phyloP scores from a whole-genome alignment of 2,329 filamentous ascomycete species.

The Beauveria rudraprayagi region DNA sequence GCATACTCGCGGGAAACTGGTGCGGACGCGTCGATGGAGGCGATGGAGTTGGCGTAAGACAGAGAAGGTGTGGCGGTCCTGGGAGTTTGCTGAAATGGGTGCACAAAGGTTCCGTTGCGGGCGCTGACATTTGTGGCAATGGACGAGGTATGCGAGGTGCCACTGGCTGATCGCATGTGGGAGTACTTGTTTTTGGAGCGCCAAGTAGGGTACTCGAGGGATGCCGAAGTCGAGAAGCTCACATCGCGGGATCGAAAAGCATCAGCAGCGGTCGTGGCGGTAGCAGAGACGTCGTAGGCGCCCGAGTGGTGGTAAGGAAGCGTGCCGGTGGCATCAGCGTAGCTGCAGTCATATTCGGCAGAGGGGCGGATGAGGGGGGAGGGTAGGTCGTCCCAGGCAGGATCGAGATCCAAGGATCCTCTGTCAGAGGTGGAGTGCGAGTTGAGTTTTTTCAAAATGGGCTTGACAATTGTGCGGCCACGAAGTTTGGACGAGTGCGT shows the following conservation, averaged over 20 bases:
- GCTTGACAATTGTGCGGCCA: conserved; percentile 45
- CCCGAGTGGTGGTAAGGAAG: background rate
- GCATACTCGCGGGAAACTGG: conserved; percentile 41
- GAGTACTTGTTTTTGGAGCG: conserved; percentile 35
- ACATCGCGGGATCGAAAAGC: conserved; percentile 31
- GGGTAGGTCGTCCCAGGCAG: conserved; percentile 48
- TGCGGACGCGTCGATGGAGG: conserved; percentile 38
- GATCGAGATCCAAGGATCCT: conserved; percentile 54
- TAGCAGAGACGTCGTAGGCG: conserved; percentile 13
- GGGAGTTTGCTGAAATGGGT: conserved; percentile 58
- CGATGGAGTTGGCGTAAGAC: conserved; percentile 49
- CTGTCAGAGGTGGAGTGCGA: conserved; percentile 45
- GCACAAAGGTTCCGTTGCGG: conserved; percentile 46
- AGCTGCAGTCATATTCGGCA: conserved; percentile 19
- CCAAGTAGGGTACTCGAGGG: conserved; percentile 23
- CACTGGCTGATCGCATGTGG: conserved; percentile 51
- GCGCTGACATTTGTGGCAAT: conserved; percentile 44
- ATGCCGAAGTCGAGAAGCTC: conserved; percentile 34
- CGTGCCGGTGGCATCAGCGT: background rate
- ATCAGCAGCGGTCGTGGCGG: conserved; percentile 13
- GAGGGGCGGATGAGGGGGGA: conserved; percentile 22
- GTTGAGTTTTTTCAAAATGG: conserved; percentile 52
- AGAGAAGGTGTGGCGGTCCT: conserved; percentile 52
- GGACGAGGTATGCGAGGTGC: conserved; percentile 48
- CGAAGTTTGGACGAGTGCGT: conserved; percentile 31